Base-by-base conservation (phyloP, 441 rosid species). In the California macrophylla region DNA sequence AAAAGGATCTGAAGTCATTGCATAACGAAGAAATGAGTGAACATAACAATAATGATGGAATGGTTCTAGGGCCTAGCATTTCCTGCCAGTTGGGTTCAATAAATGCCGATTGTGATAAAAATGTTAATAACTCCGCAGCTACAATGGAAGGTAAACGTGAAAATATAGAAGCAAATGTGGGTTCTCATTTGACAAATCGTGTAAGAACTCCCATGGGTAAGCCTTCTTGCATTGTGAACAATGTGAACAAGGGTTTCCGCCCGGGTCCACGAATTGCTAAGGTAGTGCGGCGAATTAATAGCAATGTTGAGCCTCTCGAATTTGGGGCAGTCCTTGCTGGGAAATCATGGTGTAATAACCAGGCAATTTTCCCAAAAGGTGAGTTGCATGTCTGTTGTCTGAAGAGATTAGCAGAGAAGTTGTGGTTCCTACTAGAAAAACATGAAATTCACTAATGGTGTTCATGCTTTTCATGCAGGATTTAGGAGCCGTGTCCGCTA, bases 221-320 rank as follows among this genome's bases (percentile, higher is more conserved):
- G 58, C 81, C 85, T n/a, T 79, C 92, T 74, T 83, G 85, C 78
- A 78, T 87, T 23, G 95, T 88, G 65, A 89, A 79, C 79, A 95
- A 86, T 82, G 75, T 86, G 76, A 98, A 92, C 71, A 85, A 85
- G 73, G 69, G 78, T 81, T 76, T 80, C 74, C 89, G 98, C 75
- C 98, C 88, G 79, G 99, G 99, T 72, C 99, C 99, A 30, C 97
- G 98, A 36, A 91, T 95, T 78, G 99, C 99, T 12, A 95, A 95
- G 92, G 91, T 95, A 8, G 98, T 92, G 75, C 82, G 99, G 74
- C 89, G 99, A 78, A 92, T 95, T 83, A 95, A 85, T 74, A 90
- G 99, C 85, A 90, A 80, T 76, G 98, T 91, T 70, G 97, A 89
- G 84, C 90, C 93, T 74, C 74, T 90, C 78, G 89, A 83, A 64